Conservation (phyloP, 163 green algal species). For the Coccomyxa subellipsoidea region DNA sequence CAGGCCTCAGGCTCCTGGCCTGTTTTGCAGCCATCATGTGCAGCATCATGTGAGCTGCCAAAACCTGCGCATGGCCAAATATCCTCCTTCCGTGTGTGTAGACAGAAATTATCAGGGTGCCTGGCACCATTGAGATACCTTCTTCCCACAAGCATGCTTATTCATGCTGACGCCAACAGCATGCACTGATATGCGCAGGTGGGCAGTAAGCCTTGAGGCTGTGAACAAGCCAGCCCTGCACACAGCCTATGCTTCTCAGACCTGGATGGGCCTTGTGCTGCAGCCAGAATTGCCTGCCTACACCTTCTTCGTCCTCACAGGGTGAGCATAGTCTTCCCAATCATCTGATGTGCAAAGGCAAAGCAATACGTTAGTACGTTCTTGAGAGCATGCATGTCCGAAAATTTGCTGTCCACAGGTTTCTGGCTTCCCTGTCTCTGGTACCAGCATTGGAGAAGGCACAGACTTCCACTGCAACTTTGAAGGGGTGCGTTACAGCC, state of each 20-base stretch:
- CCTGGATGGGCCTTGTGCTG: not conserved
- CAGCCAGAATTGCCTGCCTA: not conserved
- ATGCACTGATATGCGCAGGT: not conserved
- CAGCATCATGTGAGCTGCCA: not conserved
- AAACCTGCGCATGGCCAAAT: too few species aligned
- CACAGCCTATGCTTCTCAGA: not conserved
- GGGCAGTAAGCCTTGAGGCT: not conserved
- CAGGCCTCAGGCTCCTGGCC: not conserved
- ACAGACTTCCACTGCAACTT: too few species aligned
- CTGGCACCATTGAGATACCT: too few species aligned
- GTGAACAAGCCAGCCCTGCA: not conserved
- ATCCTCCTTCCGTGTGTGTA: too few species aligned
- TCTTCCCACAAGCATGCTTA: too few species aligned
- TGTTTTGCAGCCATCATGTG: not conserved
- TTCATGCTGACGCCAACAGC: not conserved
- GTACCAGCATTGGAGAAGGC: not conserved
- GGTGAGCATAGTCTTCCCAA: not conserved
- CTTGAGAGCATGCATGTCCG: too few species aligned
- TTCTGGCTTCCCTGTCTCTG: constrained; percentile 1
- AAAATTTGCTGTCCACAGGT: not conserved
- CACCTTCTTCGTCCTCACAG: not conserved
- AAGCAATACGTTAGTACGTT: too few species aligned
- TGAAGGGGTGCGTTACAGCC: not conserved
- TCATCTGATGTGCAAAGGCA: too few species aligned
- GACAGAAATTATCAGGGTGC: too few species aligned